These are phyloP conservation scores for Fusarium praegraminearum DNA, from an alignment of 2,329 filamentous ascomycete species.

Conservation along the genomic window DNA sequence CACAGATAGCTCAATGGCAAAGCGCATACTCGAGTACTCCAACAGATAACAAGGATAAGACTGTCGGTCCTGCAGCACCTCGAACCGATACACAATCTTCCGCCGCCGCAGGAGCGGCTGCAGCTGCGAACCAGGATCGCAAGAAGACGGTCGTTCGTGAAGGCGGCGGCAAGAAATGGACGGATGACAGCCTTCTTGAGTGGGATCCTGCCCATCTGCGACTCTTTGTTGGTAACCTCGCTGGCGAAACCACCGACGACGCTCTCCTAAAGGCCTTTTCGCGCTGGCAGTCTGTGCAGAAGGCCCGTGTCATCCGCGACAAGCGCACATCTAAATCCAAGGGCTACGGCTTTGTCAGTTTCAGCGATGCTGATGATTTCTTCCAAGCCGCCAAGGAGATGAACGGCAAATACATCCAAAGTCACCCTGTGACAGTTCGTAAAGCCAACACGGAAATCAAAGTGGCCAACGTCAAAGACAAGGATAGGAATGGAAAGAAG, in stretches of 20 bases:
- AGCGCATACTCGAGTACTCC: constrained; percentile 82
- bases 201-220: constrained; percentile 97
- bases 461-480: constrained; percentile 75
- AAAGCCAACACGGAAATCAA: constrained; percentile 94
- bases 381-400: constrained; percentile 97
- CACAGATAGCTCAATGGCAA: constrained; percentile 95
- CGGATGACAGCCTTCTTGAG: constrained; percentile 87
- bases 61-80: constrained; percentile 47
- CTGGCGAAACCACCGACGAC: constrained; percentile 97
- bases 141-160: constrained; percentile 89
- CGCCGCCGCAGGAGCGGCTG: constrained; percentile 47
- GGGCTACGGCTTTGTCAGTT: constrained; percentile 96
- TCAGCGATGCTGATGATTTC: constrained; percentile 94
- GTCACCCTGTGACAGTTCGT: constrained; percentile 88
- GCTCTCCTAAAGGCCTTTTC: constrained; percentile 94
- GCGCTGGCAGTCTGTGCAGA: constrained; percentile 87
- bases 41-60: constrained; percentile 52
- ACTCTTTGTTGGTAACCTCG: constrained; percentile 95
- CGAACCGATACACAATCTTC: constrained; percentile 56
- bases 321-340: constrained; percentile 97
- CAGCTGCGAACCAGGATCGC: constrained; percentile 62
- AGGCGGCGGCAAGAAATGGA: constrained; percentile 93
- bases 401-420: constrained; percentile 99
- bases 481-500: constrained; percentile 56
- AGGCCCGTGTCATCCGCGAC: constrained; percentile 92